Base-by-base conservation (phyloP, 2,329 filamentous ascomycete species). In the Fusarium praegraminearum region DNA sequence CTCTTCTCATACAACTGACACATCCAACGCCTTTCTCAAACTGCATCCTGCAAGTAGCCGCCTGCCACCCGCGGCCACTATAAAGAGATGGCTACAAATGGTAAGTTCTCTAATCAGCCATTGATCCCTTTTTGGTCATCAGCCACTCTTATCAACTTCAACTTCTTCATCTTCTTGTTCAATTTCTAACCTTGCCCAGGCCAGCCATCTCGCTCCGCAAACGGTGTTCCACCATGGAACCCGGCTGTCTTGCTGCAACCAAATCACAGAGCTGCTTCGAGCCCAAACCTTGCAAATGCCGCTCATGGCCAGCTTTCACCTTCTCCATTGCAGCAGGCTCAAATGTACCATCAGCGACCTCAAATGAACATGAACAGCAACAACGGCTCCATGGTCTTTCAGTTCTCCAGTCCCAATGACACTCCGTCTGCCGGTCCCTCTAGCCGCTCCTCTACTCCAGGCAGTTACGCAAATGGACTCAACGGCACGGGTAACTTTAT, bases 401-500 rank as follows among this genome's bases (percentile, higher is more conserved):
- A 84, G 57, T 84, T 84, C 62, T 65, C 80, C n/a, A 80, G 69
- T 54, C 75, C 79, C 18, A 74, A 76, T 51, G 78, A 79, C 24
- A 72, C 75, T 7, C 62, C 78, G 9, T 80, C 80, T 33, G 75
- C 77, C 6, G 76, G 74, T 7, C 73, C 76, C 22, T 74, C 78
- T 32, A 79, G 76, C 59, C 73, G 72, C 52, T 73, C 77, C 15
- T 79, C 78, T 51, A 83, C 76, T 20, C 77, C 77, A 6, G 69
- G 71, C 47, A 72, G 66, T 53, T 65, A 76, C 38, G 62, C 66
- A 20, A 65, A 69, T 20, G 46, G 69, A 8, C 59, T 69, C 22
- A 76, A 72, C 52, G 86, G 87, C 28, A 85, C 88, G 70, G 84
- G 85, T 12, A 80, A 81, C 57, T 88, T 94, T 81, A 88, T 97